Evolutionary conservation across 2,329 filamentous ascomycete genomes (phyloP).

Genomic region (Curvularia sp.): DNA sequence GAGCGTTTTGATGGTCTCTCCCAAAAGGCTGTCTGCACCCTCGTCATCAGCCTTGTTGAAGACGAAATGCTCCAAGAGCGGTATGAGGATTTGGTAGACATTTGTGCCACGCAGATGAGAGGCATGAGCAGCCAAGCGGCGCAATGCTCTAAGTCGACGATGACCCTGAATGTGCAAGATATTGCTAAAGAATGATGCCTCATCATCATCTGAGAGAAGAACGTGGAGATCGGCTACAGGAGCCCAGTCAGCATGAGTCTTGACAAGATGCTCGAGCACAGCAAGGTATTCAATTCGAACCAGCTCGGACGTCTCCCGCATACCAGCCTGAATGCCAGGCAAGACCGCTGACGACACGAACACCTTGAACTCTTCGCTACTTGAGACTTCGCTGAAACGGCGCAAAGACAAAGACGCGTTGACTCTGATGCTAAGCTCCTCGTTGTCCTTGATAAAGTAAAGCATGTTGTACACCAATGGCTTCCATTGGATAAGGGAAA

Average conservation of each 20-base stretch:
- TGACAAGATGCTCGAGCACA: conserved; percentile 79
- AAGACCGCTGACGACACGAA: conserved; percentile 72
- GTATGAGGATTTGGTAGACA: conserved; percentile 85
- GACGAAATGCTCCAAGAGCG: conserved; percentile 91
- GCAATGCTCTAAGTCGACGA: conserved; percentile 82
- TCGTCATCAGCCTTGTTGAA: conserved; percentile 84
- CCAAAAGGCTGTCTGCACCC: conserved; percentile 78
- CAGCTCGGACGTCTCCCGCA: conserved; percentile 80
- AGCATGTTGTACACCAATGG: conserved; percentile 89
- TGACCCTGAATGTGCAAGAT: conserved; percentile 89
- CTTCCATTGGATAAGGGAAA: conserved; percentile 79
- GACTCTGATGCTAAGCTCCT: conserved; percentile 84
- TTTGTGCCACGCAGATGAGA: conserved; percentile 76
- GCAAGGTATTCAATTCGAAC: conserved; percentile 83
- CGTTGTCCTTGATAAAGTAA: conserved; percentile 83
- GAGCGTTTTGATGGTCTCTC: conserved; percentile 84
- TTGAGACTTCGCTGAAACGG: conserved; percentile 71
- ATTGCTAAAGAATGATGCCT: conserved; percentile 89
- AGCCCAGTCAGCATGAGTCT: conserved; percentile 71
- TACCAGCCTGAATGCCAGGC: conserved; percentile 77
- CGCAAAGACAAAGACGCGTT: conserved; percentile 85
- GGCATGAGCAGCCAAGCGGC: conserved; percentile 75
- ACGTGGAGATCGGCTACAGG: conserved; percentile 76
- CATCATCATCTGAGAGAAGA: conserved; percentile 76
- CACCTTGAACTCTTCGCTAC: conserved; percentile 60